phyloP scores from a whole-genome alignment of 2,329 filamentous ascomycete genomes.

The Mollisia scopiformis region DNA sequence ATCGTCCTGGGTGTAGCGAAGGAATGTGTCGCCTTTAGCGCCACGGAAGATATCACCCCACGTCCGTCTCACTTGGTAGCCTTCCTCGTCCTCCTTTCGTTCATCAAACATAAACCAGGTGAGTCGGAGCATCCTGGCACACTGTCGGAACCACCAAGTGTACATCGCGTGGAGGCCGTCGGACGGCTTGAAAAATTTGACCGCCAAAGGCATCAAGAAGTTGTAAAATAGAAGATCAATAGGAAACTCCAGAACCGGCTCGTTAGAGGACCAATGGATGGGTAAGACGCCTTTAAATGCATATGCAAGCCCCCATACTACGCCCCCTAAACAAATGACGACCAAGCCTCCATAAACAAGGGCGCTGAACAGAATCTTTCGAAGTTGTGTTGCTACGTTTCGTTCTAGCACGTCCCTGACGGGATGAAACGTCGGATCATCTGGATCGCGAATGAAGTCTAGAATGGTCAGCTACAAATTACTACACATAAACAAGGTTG shows the following conservation, averaged over 20 bases:
- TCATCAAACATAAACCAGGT: constrained; percentile 95
- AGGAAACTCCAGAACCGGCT: constrained; percentile 92
- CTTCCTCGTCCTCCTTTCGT: constrained; percentile 80
- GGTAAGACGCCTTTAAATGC: constrained; percentile 75
- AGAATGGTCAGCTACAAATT: constrained; percentile 35
- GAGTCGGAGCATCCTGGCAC: constrained; percentile 77
- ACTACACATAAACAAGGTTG: neutral
- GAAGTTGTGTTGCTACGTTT: constrained; percentile 86
- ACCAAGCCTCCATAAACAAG: constrained; percentile 94
- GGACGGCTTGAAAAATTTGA: constrained; percentile 83
- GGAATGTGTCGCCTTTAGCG: constrained; percentile 31
- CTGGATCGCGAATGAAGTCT: constrained; percentile 97
- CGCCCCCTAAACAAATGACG: constrained; percentile 88
- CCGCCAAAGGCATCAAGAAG: constrained; percentile 86
- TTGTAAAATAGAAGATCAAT: constrained; percentile 96
- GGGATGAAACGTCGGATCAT: constrained; percentile 97
- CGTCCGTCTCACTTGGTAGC: constrained; percentile 61
- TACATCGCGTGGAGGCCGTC: constrained; percentile 85
- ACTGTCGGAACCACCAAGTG: constrained; percentile 93
- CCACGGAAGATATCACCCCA: constrained; percentile 61
- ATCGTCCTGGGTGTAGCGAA: constrained; percentile 19
- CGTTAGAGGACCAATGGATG: constrained; percentile 90
- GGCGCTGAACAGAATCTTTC: constrained; percentile 95
- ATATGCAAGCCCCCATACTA: constrained; percentile 86
- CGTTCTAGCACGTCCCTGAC: constrained; percentile 95